Conservation (phyloP, 768 basidiomycete species). For the Mycena maculata region DNA sequence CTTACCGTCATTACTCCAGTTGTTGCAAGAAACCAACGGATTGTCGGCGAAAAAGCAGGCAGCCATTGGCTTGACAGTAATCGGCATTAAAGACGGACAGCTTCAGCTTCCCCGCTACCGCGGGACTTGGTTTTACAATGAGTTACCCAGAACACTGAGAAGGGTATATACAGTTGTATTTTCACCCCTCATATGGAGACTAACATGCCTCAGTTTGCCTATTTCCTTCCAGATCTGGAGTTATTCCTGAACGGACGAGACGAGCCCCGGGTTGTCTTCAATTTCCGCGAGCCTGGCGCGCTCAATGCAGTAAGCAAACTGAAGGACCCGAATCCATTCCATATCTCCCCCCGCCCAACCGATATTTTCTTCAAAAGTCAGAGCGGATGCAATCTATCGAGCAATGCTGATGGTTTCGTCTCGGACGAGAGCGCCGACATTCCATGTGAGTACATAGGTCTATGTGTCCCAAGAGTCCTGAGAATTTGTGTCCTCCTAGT, state of each 20-base stretch:
- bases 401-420: conserved; percentile 17
- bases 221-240: conserved; percentile 29
- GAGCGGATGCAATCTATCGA: conserved; percentile 20
- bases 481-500: conserved; percentile 14
- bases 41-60: conserved; percentile 17
- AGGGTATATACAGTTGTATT: neutral
- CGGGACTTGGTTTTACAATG: conserved; percentile 20
- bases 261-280: conserved; percentile 36
- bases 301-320: neutral
- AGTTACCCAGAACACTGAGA: conserved; percentile 11
- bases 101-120: conserved; percentile 25
- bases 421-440: conserved; percentile 16
- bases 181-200: neutral
- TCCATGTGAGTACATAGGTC: conserved; percentile 5
- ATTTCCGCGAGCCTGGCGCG: conserved; percentile 17
- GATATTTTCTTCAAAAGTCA: conserved; percentile 28
- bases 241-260: conserved; percentile 35
- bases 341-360: conserved; percentile 21
- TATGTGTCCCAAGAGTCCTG: too few species aligned
- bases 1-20: neutral
- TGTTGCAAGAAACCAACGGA: conserved; percentile 15
- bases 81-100: conserved; percentile 24
- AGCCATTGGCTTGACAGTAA: conserved; percentile 27
- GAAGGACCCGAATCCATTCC: conserved; percentile 25
- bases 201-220: conserved; percentile 21